Evolutionary conservation across 495 filamentous ascomycete genomes (phyloP).

Genomic region (Cudoniella acicularis): DNA sequence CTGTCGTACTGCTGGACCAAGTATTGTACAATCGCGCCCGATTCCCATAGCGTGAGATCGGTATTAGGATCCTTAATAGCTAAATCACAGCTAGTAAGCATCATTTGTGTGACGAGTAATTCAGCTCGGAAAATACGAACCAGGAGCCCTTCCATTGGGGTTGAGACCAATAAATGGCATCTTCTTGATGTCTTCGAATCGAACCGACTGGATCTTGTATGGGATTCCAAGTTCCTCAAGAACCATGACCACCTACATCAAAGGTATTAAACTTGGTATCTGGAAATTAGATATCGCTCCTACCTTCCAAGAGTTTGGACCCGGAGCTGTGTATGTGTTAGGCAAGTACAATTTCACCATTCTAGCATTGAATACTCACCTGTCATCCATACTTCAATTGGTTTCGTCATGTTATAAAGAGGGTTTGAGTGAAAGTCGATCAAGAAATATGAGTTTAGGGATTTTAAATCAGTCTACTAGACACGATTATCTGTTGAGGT

Average conservation of each 20-base stretch:
- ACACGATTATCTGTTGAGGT: too few relatives aligned
- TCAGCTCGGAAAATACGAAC: slow-evolving; percentile 38
- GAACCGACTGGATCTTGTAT: slow-evolving; percentile 36
- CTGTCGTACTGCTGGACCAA: slow-evolving; percentile 63
- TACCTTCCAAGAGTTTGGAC: neutral
- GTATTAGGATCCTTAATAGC: slow-evolving; percentile 42
- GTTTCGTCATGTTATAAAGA: slow-evolving; percentile 27
- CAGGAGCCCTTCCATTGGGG: too few relatives aligned
- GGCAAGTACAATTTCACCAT: neutral
- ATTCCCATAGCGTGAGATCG: slow-evolving; percentile 30
- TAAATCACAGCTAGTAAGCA: slow-evolving; percentile 37
- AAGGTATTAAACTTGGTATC: too few relatives aligned
- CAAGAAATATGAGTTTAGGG: too few relatives aligned
- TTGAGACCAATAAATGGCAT: too few relatives aligned
- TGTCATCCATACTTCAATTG: neutral
- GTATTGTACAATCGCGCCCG: slow-evolving; percentile 64
- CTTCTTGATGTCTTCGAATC: neutral
- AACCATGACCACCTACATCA: slow-evolving; percentile 56
- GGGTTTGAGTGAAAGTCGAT: too few relatives aligned
- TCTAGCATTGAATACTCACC: neutral
- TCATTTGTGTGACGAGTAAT: slow-evolving; percentile 36
- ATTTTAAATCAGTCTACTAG: too few relatives aligned
- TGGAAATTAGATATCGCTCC: too few relatives aligned
- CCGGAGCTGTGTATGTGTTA: neutral
- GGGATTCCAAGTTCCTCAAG: slow-evolving; percentile 60